Evolutionary conservation across 495 filamentous ascomycete species (phyloP).

Genomic region (Podospora australis): DNA sequence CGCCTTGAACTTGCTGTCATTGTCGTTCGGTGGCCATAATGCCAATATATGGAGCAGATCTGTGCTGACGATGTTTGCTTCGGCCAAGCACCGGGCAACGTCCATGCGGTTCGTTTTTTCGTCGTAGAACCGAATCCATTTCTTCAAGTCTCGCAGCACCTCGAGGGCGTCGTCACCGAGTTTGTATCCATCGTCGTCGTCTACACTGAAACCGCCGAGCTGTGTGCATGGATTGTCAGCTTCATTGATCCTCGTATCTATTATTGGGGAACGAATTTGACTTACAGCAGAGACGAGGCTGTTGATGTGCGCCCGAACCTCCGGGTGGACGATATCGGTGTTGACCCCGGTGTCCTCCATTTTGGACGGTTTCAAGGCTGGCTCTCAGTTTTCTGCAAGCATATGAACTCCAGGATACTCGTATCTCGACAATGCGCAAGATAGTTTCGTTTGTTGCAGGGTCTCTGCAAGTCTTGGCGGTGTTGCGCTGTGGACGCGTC

Average conservation of each 20-base stretch:
- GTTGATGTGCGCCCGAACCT: slow-evolving; percentile 85
- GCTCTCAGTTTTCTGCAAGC: background rate
- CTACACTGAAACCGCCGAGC: slow-evolving; percentile 81
- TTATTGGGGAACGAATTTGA: slow-evolving; percentile 15
- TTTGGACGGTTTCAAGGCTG: slow-evolving; percentile 11
- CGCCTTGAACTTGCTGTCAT: slow-evolving; percentile 68
- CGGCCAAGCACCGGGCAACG: slow-evolving; percentile 85
- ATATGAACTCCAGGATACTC: too few relatives aligned
- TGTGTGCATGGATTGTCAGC: slow-evolving; percentile 28
- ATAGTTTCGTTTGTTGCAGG: background rate
- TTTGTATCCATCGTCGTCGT: slow-evolving; percentile 72
- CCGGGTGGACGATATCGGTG: slow-evolving; percentile 66
- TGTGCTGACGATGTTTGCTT: slow-evolving; percentile 83
- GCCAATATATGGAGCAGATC: slow-evolving; percentile 89
- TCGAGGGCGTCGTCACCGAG: slow-evolving; percentile 91
- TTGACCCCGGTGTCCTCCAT: slow-evolving; percentile 46
- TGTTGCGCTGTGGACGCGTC: background rate
- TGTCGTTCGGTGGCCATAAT: slow-evolving; percentile 64
- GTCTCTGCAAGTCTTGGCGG: background rate
- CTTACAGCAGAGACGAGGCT: slow-evolving; percentile 86
- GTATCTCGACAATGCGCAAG: too few relatives aligned
- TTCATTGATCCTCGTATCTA: too few relatives aligned
- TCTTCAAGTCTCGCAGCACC: slow-evolving; percentile 84
- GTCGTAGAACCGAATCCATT: slow-evolving; percentile 93
- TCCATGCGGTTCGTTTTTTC: slow-evolving; percentile 91